Conservation (phyloP, 2,329 filamentous ascomycete genomes). For the Diplodia corticola region DNA sequence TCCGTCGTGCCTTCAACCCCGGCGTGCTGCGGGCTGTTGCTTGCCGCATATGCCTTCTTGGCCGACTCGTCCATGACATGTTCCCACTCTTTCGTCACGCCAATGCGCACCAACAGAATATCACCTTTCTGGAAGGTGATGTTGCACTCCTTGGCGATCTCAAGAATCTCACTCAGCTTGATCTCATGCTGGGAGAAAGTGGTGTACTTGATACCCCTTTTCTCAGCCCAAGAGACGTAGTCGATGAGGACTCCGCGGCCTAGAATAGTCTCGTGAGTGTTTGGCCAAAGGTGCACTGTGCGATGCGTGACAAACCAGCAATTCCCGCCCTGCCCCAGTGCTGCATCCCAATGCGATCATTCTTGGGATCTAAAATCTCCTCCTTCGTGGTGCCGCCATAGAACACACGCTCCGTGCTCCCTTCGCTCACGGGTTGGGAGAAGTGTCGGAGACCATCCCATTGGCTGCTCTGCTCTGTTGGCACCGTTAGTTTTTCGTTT, state of each 20-base stretch:
- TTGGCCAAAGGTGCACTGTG: background rate
- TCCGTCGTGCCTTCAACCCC: conserved; percentile 44
- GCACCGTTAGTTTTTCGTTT: background rate
- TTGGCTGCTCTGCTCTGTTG: conserved; percentile 35
- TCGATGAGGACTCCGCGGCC: conserved; percentile 24
- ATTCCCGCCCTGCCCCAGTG: conserved; percentile 21
- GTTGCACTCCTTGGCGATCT: conserved; percentile 25
- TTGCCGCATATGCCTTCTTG: conserved; percentile 32
- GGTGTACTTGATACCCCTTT: conserved; percentile 24
- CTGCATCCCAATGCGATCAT: conserved; percentile 22
- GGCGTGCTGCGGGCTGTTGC: conserved; percentile 35
- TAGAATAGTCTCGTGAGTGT: background rate
- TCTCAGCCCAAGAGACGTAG: conserved; percentile 7
- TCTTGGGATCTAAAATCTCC: conserved; percentile 28
- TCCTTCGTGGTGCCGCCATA: conserved; percentile 28
- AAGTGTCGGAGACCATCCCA: conserved; percentile 42
- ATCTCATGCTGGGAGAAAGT: conserved; percentile 23
- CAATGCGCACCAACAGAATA: conserved; percentile 41
- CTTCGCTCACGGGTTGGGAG: conserved; percentile 32
- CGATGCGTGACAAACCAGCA: background rate
- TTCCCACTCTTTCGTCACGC: conserved; percentile 38
- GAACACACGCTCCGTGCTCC: conserved; percentile 25
- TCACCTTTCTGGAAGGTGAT: conserved; percentile 27
- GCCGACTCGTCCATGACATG: conserved; percentile 26
- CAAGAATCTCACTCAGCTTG: conserved; percentile 26